Base-by-base conservation (phyloP, 805 yeast genomes). In the Yamadazyma endophytica region DNA sequence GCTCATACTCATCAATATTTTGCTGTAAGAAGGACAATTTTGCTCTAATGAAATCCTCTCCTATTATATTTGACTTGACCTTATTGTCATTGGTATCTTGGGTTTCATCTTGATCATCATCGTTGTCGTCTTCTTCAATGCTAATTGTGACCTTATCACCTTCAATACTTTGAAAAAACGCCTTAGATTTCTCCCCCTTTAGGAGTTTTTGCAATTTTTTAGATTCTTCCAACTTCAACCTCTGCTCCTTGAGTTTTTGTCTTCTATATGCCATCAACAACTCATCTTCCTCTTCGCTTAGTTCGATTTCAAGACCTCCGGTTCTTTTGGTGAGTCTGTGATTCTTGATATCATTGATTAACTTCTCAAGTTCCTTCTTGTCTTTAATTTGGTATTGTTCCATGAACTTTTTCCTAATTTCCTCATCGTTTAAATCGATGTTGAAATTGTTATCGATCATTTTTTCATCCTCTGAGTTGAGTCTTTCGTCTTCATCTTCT, bases 231-330 rank as follows among this genome's bases (percentile, higher is more conserved):
- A 76, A 52, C 45, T 74, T 60, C 46, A 67, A 60, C 44, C 68
- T 64, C 53, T 79, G 77, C 33, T 66, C 70, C 25, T 56, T 51
- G 26, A 68, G 39, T 35, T 61, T 58, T 37, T 68, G 70, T 20
- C 52, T 50, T 42, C 70, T 55, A 44, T 69, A 69, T 6, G 70
- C 75, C 33, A 65, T 53, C 37, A 71, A 58, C 25, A 72, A 63
- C 31, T 74, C 82, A 47, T 82, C 88, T 37, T 82, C 92, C 21
- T 80, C 90, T 39, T 80, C 88, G 50, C 85, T 79, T 26, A 82
- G 56, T 43, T 82, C 89, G 13, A 81, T 58, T 32, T 75, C 82
- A 31, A 70, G 64, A 3, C 74, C 71, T 26, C 67, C 73, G 4
- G 64, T 68, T 17, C 70, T 63, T 33, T 73, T 81, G 12, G 81